Evolutionary conservation across 108 stramenopile genomes (phyloP).

Genomic region (Cyclotella cryptica): DNA sequence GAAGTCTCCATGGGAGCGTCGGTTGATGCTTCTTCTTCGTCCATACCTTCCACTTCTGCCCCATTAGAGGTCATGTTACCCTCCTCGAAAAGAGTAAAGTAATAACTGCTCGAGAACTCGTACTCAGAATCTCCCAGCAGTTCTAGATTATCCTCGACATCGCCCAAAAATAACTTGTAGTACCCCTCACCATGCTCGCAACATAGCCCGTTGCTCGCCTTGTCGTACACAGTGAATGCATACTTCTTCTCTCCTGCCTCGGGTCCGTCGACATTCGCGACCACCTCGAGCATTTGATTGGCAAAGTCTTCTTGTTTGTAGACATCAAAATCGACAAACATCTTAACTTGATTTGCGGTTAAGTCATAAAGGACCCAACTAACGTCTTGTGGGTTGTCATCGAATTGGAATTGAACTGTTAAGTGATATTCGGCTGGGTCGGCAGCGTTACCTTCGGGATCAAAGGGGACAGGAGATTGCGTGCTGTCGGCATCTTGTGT

Average conservation of each 20-base stretch:
- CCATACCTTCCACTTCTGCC: conserved; percentile 1
- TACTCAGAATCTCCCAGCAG: conserved; percentile 41
- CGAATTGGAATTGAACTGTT: conserved; percentile 45
- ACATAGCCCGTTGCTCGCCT: conserved; percentile 51
- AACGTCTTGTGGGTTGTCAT: conserved; percentile 48
- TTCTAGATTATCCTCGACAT: conserved; percentile 25
- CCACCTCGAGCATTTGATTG: conserved; percentile 28
- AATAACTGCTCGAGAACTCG: conserved; percentile 50
- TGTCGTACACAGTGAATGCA: conserved; percentile 63
- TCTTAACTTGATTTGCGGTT: conserved; percentile 22
- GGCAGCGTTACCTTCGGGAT: background rate
- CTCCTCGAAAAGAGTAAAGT: conserved; percentile 51
- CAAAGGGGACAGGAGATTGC: background rate
- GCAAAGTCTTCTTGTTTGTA: conserved; percentile 41
- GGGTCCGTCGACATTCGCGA: conserved; percentile 35
- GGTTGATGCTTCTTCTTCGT: background rate
- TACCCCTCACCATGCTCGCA: conserved; percentile 41
- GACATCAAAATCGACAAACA: conserved; percentile 44
- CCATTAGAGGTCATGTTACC: conserved; percentile 21
- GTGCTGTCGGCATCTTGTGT: background rate
- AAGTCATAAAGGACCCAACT: conserved; percentile 53
- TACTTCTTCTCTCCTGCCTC: conserved; percentile 53
- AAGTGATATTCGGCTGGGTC: conserved; percentile 30
- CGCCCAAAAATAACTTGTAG: conserved; percentile 44
- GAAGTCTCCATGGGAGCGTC: conserved; percentile 3